These are phyloP conservation scores for Chalciporus pseudorubinellus DNA, from an alignment of 768 basidiomycete genomes.

Conservation along the genomic window DNA sequence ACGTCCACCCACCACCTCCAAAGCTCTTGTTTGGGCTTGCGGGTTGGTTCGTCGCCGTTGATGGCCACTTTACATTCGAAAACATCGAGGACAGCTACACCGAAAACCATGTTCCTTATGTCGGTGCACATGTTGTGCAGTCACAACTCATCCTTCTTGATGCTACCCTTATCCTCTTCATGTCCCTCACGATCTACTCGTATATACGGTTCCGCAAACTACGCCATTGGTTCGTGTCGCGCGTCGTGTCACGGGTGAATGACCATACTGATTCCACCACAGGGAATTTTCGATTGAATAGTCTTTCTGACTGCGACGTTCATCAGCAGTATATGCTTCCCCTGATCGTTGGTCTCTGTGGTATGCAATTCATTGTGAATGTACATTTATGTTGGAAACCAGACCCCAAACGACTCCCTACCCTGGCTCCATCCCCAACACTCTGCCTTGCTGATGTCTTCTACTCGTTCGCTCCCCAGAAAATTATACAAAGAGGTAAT, in stretches of 20 bases:
- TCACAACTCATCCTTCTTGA: slow-evolving; percentile 96
- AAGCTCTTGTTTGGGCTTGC: slow-evolving; percentile 92
- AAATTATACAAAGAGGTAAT: no score
- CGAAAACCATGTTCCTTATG: slow-evolving; percentile 82
- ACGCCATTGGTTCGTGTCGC: slow-evolving; percentile 68
- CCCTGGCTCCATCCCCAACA: no score
- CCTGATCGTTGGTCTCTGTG: no score
- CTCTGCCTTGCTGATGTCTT: no score
- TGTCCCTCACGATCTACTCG: slow-evolving; percentile 87
- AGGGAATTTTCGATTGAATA: slow-evolving; percentile 88
- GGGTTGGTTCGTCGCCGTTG: slow-evolving; percentile 96
- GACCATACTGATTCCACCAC: slow-evolving; percentile 6
- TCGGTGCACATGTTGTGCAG: slow-evolving; percentile 93
- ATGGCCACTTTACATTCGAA: slow-evolving; percentile 92
- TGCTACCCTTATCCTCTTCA: slow-evolving; percentile 92
- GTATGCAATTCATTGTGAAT: no score
- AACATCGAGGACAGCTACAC: slow-evolving; percentile 94
- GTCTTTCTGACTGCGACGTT: slow-evolving; percentile 38
- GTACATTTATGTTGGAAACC: no score
- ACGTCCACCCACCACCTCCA: slow-evolving; percentile 96
- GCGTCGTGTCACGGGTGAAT: not conserved
- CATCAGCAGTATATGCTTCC: no score
- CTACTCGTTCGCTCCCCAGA: no score
- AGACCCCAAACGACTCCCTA: no score
- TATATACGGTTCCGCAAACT: slow-evolving; percentile 95